These are phyloP conservation scores for Yamadazyma pseudoaaseri DNA, from an alignment of 1,139 yeast species.

Conservation along the genomic window DNA sequence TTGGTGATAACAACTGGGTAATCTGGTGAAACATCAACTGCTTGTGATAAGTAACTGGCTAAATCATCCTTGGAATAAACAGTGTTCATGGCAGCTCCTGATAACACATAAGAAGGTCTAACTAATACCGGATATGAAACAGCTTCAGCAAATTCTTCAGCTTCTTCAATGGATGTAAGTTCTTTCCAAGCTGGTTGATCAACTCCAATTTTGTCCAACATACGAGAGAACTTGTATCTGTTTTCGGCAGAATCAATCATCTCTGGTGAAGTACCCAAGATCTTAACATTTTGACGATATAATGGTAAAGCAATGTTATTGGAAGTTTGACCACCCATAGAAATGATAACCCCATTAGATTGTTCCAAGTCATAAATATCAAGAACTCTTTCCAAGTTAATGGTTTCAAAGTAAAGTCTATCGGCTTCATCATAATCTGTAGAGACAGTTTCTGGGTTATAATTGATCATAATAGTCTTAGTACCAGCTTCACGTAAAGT, in stretches of 20 bases:
- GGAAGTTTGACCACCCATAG: constrained; percentile 99
- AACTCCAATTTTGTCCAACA: constrained; percentile 94
- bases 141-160: constrained; percentile 86
- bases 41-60: constrained; percentile 85
- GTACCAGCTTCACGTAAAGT: constrained; percentile 83
- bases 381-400: constrained; percentile 90
- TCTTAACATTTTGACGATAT: constrained; percentile 93
- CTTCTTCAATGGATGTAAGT: constrained; percentile 89
- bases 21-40: constrained; percentile 96
- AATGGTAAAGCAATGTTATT: constrained; percentile 93
- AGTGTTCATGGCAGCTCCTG: constrained; percentile 99
- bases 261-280: constrained; percentile 95
- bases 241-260: constrained; percentile 99
- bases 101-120: constrained; percentile 94
- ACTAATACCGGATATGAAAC: constrained; percentile 95
- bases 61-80: constrained; percentile 89
- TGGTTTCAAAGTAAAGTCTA: constrained; percentile 93
- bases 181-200: constrained; percentile 99
- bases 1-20: constrained; percentile 97
- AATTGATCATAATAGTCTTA: constrained; percentile 96
- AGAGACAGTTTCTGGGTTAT: constrained; percentile 97
- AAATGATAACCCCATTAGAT: constrained; percentile 88
- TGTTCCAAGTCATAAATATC: constrained; percentile 94
- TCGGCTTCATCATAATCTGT: constrained; percentile 99
- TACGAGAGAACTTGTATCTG: constrained; percentile 96